A percentile compares a stretch with the other conserved stretches of the same genome.
These are phyloP conservation scores for Candida peoriensis DNA, from an alignment of 805 yeast genomes.

Conservation along the genomic window DNA sequence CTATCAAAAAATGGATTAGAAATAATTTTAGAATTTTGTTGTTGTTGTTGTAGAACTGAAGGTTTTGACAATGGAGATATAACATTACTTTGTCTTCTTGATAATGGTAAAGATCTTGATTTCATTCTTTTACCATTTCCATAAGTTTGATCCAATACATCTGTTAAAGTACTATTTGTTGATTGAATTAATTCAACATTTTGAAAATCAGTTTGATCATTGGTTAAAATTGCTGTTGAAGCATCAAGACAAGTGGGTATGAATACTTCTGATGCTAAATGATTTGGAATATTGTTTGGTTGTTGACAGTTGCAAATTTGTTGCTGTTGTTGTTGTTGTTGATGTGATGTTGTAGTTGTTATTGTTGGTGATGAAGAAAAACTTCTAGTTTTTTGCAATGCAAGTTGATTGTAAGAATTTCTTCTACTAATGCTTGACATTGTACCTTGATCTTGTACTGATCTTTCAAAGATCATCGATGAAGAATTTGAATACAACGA, in stretches of 20 bases:
- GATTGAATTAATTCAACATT: slow-evolving; percentile 66
- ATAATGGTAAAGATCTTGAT: slow-evolving; percentile 4
- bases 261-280: slow-evolving; percentile 44
- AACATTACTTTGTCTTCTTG: slow-evolving; percentile 4
- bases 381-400: slow-evolving; percentile 1
- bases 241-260: slow-evolving; percentile 84
- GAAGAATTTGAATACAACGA: neutral
- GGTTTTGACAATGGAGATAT: neutral
- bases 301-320: neutral
- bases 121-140: neutral
- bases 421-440: slow-evolving; percentile 3
- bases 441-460: slow-evolving; percentile 12
- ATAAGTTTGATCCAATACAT: slow-evolving; percentile 4
- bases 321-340: neutral
- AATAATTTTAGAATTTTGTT: neutral
- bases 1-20: neutral
- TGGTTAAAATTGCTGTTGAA: slow-evolving; percentile 57
- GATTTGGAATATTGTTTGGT: slow-evolving; percentile 4
- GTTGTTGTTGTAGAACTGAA: neutral
- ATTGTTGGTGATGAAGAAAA: slow-evolving; percentile 5
- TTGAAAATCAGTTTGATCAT: slow-evolving; percentile 52
- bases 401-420: slow-evolving; percentile 6
- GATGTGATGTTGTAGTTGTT: neutral
- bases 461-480: slow-evolving; percentile 14
- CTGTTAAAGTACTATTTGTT: slow-evolving; percentile 22